phyloP scores from a whole-genome alignment of 2,329 filamentous ascomycete genomes.

The Talaromyces sp. region DNA sequence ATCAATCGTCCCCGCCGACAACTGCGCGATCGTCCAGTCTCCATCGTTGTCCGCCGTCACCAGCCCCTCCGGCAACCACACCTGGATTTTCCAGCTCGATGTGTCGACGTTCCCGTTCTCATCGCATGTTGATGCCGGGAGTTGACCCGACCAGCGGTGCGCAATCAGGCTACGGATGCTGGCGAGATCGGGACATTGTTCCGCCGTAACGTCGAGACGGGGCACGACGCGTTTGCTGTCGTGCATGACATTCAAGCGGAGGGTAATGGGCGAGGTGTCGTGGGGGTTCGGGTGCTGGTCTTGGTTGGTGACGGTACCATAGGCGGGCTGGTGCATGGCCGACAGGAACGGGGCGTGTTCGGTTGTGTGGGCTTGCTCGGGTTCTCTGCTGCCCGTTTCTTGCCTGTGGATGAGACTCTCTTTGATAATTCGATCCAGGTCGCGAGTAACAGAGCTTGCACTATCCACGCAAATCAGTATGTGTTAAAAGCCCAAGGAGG shows the following conservation, averaged over 20 bases:
- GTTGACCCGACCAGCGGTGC: conserved; percentile 31
- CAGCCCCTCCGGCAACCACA: conserved; percentile 44
- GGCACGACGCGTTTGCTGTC: conserved; percentile 40
- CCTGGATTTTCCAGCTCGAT: conserved; percentile 35
- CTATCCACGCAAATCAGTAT: conserved; percentile 23
- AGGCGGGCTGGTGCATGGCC: conserved; percentile 10
- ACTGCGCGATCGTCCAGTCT: conserved; percentile 45
- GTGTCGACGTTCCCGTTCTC: conserved; percentile 20
- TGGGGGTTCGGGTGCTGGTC: conserved; percentile 16
- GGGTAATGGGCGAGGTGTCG: conserved; percentile 25
- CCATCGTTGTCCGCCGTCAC: conserved; percentile 36
- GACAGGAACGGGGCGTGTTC: conserved; percentile 12
- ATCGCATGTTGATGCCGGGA: conserved; percentile 27
- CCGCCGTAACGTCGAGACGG: conserved; percentile 35
- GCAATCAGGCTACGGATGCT: conserved; percentile 31
- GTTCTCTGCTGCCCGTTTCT: conserved; percentile 18
- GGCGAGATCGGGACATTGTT: conserved; percentile 34
- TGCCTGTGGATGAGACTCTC: conserved; percentile 30
- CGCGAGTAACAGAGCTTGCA: conserved; percentile 41
- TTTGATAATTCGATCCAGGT: conserved; percentile 41
- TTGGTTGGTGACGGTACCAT: conserved; percentile 8
- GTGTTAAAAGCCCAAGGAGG: conserved; percentile 20
- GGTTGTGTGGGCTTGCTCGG: neutral
- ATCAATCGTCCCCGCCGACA: conserved; percentile 42
- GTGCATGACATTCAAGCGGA: conserved; percentile 39